Evolutionary conservation across 164 flowering plant genomes (phyloP), one percentile per base, ranked within the genome.

Genomic region (Macadamia integrifolia): DNA sequence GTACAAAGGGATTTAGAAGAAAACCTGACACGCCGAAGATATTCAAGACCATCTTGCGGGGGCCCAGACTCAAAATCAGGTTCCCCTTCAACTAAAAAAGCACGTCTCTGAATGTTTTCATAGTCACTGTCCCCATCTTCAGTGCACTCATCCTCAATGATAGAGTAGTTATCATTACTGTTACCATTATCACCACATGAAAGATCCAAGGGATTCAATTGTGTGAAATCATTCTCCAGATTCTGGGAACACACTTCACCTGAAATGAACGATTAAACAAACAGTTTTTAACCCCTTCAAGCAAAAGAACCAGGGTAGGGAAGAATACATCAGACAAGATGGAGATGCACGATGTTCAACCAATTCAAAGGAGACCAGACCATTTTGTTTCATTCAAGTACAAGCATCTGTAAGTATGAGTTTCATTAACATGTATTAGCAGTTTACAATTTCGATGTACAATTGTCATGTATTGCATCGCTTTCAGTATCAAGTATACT

Each of bases 1-100:
- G 32, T 3, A 30, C 9, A 31, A 9, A 62, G 12, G 43, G 69
- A 44, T 23, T 8, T 17, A 58, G 63, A 68, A 60, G 64, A 6
- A 57, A 86, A 93, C 98, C 98, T 94, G 69, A 92, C 97, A 72
- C 97, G 96, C 79, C 97, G 81, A 64, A 92, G 93, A 79, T 85
- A 94, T 77, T 94, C 97, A 15, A 88, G 72, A 60, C 97, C 98
- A 85, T 94, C 98, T 74, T 86, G 87, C 40, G 97, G 96, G 50
- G 97, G 91, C 3, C 95, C 98, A 66, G 96, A 87, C 65, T 92
- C 95, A 81, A 92, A 94, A 79, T 90, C 71, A 18, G 98, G 98
- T 76, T 92, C 93, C 69, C 98, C 98, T 64, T 84, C 83, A 64
- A 94, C 96, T n/a, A 52, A 63, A 82, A 94, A 92, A 11, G 98